phyloP scores from a whole-genome alignment of 1,284 basidiomycete genomes.

The Cerioporus squamosus region DNA sequence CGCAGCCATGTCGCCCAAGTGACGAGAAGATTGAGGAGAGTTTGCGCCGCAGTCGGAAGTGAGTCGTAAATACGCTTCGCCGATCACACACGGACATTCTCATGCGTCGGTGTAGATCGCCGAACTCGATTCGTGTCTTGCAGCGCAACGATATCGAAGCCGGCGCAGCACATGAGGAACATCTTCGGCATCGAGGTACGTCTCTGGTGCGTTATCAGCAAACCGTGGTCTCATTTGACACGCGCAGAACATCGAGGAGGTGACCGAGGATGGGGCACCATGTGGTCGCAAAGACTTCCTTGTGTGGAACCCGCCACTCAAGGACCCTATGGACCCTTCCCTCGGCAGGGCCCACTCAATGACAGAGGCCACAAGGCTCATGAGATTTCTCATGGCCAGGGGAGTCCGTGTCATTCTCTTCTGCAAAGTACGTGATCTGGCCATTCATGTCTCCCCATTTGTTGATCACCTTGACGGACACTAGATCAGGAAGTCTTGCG shows the following conservation, averaged over 20 bases:
- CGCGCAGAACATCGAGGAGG: constrained; percentile 57
- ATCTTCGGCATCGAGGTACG: constrained; percentile 71
- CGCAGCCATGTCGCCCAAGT: constrained; percentile 81
- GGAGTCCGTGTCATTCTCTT: constrained; percentile 87
- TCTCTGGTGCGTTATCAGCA: not conserved
- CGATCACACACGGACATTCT: not conserved
- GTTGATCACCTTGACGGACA: not conserved
- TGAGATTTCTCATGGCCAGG: constrained; percentile 82
- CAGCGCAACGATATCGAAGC: constrained; percentile 87
- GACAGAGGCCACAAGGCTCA: constrained; percentile 74
- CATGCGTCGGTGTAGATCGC: constrained; percentile 49
- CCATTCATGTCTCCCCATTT: not conserved
- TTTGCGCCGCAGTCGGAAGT: constrained; percentile 89
- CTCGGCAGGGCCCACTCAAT: constrained; percentile 68
- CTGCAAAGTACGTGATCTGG: constrained; percentile 65
- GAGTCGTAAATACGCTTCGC: constrained; percentile 30
- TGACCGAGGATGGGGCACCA: constrained; percentile 86
- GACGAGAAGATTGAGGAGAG: constrained; percentile 74
- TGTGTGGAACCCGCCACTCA: constrained; percentile 76
- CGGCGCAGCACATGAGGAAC: constrained; percentile 74
- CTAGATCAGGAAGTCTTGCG: constrained; percentile 81
- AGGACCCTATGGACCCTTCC: constrained; percentile 61
- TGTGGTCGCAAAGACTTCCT: constrained; percentile 80
- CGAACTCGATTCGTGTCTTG: constrained; percentile 80
- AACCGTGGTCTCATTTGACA: not conserved